These are phyloP conservation scores for Tetracladium setigerum DNA, from an alignment of 495 filamentous ascomycete species.

Conservation along the genomic window DNA sequence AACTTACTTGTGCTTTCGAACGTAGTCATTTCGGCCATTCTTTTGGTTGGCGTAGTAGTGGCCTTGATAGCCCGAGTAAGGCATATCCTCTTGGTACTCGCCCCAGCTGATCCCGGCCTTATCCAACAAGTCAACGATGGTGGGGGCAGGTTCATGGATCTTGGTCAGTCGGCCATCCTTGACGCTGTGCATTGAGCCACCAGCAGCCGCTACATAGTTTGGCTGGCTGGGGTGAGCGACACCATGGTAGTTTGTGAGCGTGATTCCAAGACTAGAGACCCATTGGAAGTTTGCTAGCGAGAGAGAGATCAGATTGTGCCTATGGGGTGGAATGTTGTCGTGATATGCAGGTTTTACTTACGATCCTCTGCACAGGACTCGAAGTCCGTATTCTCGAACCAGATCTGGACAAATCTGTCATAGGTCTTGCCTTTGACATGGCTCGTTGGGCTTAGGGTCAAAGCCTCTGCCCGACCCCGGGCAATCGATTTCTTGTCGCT, in stretches of 20 bases:
- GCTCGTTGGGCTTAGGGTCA: constrained; percentile 43
- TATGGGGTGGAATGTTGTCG: neutral
- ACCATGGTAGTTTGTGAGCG: constrained; percentile 53
- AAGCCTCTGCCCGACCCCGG: constrained; percentile 21
- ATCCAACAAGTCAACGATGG: constrained; percentile 53
- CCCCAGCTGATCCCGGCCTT: constrained; percentile 59
- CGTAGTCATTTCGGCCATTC: constrained; percentile 17
- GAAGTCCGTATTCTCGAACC: constrained; percentile 67
- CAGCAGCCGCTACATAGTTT: constrained; percentile 17
- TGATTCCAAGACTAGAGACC: constrained; percentile 55
- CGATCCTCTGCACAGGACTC: constrained; percentile 22
- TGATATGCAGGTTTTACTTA: constrained; percentile 5
- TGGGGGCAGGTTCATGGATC: constrained; percentile 2
- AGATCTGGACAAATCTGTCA: constrained; percentile 59
- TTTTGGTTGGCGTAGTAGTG: constrained; percentile 15
- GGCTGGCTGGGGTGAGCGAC: constrained; percentile 24
- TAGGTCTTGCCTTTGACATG: constrained; percentile 58
- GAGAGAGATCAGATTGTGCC: constrained; percentile 26
- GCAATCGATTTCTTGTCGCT: no score
- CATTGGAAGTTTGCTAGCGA: constrained; percentile 42
- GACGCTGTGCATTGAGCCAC: constrained; percentile 12
- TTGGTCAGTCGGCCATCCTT: neutral
- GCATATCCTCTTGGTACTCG: constrained; percentile 60
- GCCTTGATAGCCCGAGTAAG: constrained; percentile 39
- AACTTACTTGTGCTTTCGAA: constrained; percentile 16